These are phyloP conservation scores for Atkinsonella texensis DNA, from an alignment of 2,329 filamentous ascomycete species.

Conservation along the genomic window DNA sequence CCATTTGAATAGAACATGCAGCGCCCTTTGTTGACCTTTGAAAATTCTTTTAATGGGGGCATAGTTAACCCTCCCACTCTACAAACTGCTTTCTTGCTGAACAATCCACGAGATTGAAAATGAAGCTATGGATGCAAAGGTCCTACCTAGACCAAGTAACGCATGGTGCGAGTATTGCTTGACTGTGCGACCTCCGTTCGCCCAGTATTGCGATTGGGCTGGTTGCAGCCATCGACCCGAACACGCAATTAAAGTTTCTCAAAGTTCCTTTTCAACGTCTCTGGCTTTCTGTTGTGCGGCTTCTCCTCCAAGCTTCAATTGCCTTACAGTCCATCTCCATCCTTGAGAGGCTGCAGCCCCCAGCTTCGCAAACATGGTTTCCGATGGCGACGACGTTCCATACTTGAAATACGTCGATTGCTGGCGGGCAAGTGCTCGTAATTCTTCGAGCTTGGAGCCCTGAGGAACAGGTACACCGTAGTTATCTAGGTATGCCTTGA, in stretches of 20 bases:
- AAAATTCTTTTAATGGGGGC: too few relatives aligned
- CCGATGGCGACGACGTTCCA: conserved; percentile 54
- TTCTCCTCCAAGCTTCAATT: conserved; percentile 36
- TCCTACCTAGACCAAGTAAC: too few relatives aligned
- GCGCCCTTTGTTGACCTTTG: too few relatives aligned
- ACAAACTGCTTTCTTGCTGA: too few relatives aligned
- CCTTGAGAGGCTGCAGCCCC: conserved; percentile 33
- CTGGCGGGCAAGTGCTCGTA: conserved; percentile 58
- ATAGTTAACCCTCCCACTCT: too few relatives aligned
- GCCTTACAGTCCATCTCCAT: conserved; percentile 39
- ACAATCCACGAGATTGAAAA: too few relatives aligned
- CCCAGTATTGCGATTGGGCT: too few relatives aligned
- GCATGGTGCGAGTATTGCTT: too few relatives aligned
- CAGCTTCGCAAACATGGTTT: conserved; percentile 54
- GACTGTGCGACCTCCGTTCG: too few relatives aligned
- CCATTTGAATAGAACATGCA: too few relatives aligned
- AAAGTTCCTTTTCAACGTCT: conserved; percentile 16
- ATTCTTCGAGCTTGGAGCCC: conserved; percentile 54
- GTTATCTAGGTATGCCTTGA: conserved; percentile 70
- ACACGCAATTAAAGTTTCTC: neutral
- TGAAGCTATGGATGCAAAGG: too few relatives aligned
- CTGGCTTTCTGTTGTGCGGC: conserved; percentile 35
- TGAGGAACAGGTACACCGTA: conserved; percentile 61
- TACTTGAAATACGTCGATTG: conserved; percentile 69
- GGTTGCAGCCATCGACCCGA: too few relatives aligned